These are phyloP conservation scores for Globisporangium orthogonon DNA, from an alignment of 352 stramenopile species.

Conservation along the genomic window DNA sequence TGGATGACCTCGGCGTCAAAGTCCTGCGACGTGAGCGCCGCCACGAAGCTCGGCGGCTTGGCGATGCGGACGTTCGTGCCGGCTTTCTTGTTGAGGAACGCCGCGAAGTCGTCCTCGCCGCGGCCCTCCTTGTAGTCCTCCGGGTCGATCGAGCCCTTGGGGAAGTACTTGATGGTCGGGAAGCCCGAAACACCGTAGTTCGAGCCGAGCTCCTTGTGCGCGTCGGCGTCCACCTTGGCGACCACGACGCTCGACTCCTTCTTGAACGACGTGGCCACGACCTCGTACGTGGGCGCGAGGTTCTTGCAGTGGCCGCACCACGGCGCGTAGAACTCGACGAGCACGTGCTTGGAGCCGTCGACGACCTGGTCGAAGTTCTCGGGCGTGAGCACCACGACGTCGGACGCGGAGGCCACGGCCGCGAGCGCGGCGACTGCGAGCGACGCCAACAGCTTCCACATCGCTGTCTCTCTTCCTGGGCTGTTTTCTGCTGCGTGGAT, in stretches of 20 bases:
- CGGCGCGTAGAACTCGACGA: slow-evolving; percentile 92
- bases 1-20: slow-evolving; percentile 80
- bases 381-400: slow-evolving; percentile 74
- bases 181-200: slow-evolving; percentile 90
- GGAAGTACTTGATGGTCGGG: slow-evolving; percentile 92
- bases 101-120: slow-evolving; percentile 72
- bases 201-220: slow-evolving; percentile 68
- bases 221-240: slow-evolving; percentile 88
- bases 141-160: slow-evolving; percentile 59
- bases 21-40: slow-evolving; percentile 46
- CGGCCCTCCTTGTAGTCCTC: slow-evolving; percentile 87
- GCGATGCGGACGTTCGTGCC: slow-evolving; percentile 63
- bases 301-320: slow-evolving; percentile 95
- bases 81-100: slow-evolving; percentile 74
- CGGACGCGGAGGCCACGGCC: slow-evolving; percentile 48
- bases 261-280: slow-evolving; percentile 85
- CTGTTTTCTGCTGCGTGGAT: not conserved
- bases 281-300: slow-evolving; percentile 73
- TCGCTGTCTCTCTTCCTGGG: not conserved
- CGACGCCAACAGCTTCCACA: slow-evolving; percentile 60
- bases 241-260: slow-evolving; percentile 81
- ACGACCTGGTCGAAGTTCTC: slow-evolving; percentile 81
- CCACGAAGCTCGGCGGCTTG: slow-evolving; percentile 65
- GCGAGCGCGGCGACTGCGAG: slow-evolving; percentile 34
- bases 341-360: slow-evolving; percentile 78